Percentiles rank a stretch among this genome's conserved stretches.
Evolutionary conservation across 108 stramenopile genomes (phyloP).

Genomic region (Cyclotella sp.): DNA sequence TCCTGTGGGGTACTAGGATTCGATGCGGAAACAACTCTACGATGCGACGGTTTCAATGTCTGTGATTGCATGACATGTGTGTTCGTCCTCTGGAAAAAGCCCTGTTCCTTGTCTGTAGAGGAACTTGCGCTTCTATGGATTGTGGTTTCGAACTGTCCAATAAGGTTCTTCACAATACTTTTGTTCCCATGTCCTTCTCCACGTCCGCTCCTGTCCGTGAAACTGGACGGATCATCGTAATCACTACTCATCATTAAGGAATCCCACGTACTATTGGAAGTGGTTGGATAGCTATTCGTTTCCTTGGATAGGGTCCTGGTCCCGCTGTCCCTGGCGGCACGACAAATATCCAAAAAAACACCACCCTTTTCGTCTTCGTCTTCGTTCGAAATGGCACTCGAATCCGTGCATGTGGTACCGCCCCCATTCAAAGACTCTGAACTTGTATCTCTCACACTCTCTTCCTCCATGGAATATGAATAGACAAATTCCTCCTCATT

Average conservation of each 20-base stretch:
- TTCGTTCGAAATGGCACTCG: neutral
- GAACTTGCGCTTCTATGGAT: slow-evolving; percentile 1
- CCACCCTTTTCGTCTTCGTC: neutral
- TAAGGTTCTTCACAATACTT: slow-evolving; percentile 18
- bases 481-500: neutral
- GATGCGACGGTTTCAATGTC: neutral
- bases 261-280: slow-evolving; percentile 11
- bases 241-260: neutral
- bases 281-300: neutral
- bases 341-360: neutral
- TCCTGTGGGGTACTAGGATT: neutral
- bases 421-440: neutral
- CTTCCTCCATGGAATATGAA: neutral
- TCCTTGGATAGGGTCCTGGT: neutral
- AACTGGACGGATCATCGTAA: neutral
- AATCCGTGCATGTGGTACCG: neutral
- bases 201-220: neutral
- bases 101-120: neutral
- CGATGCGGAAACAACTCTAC: neutral
- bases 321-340: neutral
- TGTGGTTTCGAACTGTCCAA: slow-evolving; percentile 1
- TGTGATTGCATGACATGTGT: neutral
- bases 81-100: slow-evolving; percentile 10
- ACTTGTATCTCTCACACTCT: neutral
- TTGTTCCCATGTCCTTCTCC: neutral